These are phyloP conservation scores for Curvularia sp. DNA, from an alignment of 2,329 filamentous ascomycete genomes.

Conservation along the genomic window DNA sequence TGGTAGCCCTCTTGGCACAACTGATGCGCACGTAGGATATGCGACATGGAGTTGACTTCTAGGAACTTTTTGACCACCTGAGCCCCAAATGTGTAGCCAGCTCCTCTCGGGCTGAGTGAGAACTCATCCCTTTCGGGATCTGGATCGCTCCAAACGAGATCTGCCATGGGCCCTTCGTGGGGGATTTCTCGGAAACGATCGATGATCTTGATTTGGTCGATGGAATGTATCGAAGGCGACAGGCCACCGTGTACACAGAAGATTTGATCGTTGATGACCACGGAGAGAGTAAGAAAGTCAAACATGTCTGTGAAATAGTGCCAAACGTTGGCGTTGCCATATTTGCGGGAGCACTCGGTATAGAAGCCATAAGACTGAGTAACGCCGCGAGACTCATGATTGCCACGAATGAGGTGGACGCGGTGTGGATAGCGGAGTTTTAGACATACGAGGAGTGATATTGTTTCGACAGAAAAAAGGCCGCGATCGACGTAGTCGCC, in stretches of 20 bases:
- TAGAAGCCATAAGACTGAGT: constrained; percentile 99
- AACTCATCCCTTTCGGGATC: constrained; percentile 98
- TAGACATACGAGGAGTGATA: constrained; percentile 94
- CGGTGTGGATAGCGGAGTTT: constrained; percentile 96
- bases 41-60: constrained; percentile 95
- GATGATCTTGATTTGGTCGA: constrained; percentile 99
- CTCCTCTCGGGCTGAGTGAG: constrained; percentile 88
- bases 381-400: constrained; percentile 96
- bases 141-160: constrained; percentile 97
- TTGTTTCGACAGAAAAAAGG: constrained; percentile 98
- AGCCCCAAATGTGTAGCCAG: constrained; percentile 95
- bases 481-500: constrained; percentile 98
- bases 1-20: constrained; percentile 98
- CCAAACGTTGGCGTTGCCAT: constrained; percentile 98
- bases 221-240: constrained; percentile 82
- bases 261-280: constrained; percentile 98
- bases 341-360: constrained; percentile 96
- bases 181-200: constrained; percentile 98
- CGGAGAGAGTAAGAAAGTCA: constrained; percentile 93
- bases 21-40: constrained; percentile 97
- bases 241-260: constrained; percentile 95
- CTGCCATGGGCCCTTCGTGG: constrained; percentile 99
- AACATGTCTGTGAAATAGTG: constrained; percentile 99
- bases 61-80: constrained; percentile 99
- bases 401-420: constrained; percentile 94